Base-by-base conservation (phyloP, 2,329 filamentous ascomycete genomes). In the Massarina eburnea region DNA sequence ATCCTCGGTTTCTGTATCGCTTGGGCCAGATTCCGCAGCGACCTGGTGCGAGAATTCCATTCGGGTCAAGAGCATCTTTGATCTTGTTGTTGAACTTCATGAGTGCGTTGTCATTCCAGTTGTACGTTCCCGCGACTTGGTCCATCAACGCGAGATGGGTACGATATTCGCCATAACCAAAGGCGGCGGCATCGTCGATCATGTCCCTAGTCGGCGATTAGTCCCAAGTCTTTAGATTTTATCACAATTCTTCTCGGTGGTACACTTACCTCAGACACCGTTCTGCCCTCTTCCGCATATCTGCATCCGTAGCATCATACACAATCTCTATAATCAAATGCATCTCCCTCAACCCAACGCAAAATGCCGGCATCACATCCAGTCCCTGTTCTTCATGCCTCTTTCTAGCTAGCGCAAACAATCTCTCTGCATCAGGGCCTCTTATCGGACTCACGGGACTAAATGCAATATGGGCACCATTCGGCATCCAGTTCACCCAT, bases 121-220 rank as follows among this genome's bases (percentile, higher is more conserved):
- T 72, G 48, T 78, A 78, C 4, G 73, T 76, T 9, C 59, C 64
- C 0, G 73, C 71, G n/a, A 78, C 71, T 58, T 77, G 73, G 43
- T 77, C 75, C 66, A 75, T 75, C 19, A 76, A 57, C 4, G 71
- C 67, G 37, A 78, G 51, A 50, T 77, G 74, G 0, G 75, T 76
- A 17, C 75, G 64, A 52, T 77, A 77, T 51, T 76, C 73, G 38
- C 73, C 72, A 47, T 71, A 75, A 2, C 72, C 72, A 8, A 67
- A 54, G 9, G 53, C 61, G 1, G 72, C 72, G 9, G 68, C 71
- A 47, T 76, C 71, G 8, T 68, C 66, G 18, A 67, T 65, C 45
- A 66, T 59, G 26, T 62, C 62, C 20, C 53, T 52, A 18, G 3
- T 10, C 22, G 4, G 20, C 29, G 8, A 17, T 46, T 15, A 43